Evolutionary conservation across 352 stramenopile genomes (phyloP).

Genomic region (Phytophthora melonis): DNA sequence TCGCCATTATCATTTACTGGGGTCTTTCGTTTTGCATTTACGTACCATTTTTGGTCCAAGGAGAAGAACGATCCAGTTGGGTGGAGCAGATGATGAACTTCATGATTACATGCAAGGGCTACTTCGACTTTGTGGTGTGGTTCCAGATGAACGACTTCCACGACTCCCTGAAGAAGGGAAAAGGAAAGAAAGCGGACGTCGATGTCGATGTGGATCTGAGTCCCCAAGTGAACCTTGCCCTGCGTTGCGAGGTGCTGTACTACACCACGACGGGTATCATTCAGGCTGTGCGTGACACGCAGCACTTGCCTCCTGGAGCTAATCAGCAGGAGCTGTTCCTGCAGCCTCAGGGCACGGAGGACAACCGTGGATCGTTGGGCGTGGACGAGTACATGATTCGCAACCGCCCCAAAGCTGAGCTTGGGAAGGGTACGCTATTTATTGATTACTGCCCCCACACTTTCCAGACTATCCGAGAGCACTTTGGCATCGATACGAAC

Average conservation of each 20-base stretch:
- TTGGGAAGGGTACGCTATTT: constrained; percentile 86
- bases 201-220: constrained; percentile 89
- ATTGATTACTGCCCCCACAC: constrained; percentile 89
- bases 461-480: constrained; percentile 88
- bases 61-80: constrained; percentile 49
- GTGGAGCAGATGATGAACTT: constrained; percentile 89
- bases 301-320: constrained; percentile 70
- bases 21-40: constrained; percentile 87
- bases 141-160: constrained; percentile 91
- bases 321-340: constrained; percentile 85
- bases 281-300: constrained; percentile 80
- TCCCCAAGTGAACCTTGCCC: constrained; percentile 85
- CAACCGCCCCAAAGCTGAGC: constrained; percentile 72
- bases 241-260: constrained; percentile 89
- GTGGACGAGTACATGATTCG: constrained; percentile 90
- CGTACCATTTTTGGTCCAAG: constrained; percentile 85
- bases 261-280: constrained; percentile 91
- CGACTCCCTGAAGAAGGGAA: constrained; percentile 48
- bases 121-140: constrained; percentile 92
- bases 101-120: constrained; percentile 92
- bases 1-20: constrained; percentile 93
- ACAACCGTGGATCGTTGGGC: constrained; percentile 77
- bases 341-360: constrained; percentile 79
- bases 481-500: constrained; percentile 86
- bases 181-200: constrained; percentile 69